Base-by-base conservation (phyloP, 2,329 filamentous ascomycete species). In the Fusarium oligoseptatum region DNA sequence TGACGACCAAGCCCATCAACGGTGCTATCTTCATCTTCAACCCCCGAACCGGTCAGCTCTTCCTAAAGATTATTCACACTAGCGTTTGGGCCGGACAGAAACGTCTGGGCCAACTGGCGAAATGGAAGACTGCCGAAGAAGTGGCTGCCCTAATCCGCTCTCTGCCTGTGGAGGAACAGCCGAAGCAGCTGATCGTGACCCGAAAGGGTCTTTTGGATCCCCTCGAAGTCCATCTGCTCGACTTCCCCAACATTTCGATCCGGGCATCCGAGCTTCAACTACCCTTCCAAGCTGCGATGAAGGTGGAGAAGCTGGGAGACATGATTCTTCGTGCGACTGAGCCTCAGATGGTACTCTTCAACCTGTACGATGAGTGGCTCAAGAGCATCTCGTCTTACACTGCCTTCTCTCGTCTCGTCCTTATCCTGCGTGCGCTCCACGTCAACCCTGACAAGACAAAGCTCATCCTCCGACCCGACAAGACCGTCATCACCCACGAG, bases 11-110 rank as follows among this genome's bases (percentile, higher is more conserved):
- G 85, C 97, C 97, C 4, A 99, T 99, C 88, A 99, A 99, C 83
- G 97, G 97, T 82, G 97, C 97, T 55, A 98, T 99, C 82, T 99
- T 99, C 88, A 99, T 99, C 81, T 98, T 99, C 90, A 99, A 99
- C 82, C 97, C 97, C n/a, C 92, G 96, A 68, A 99, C 97, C 62
- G 97, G 97, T 60, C 97, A 99, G 81, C 86, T 99, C 43, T 99
- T 99, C 91, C 85, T 99, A 81, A 99, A 99, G 89, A 98, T 99
- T 78, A 99, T 99, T 76, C 97, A 99, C 85, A 99, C 97, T 1
- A 98, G 95, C 81, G 97, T 99, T 32, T 99, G 97, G 97, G 97
- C 97, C 61, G 97, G 97, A 64, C 97, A 99, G 85, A 99, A 99
- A 85, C 97, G 97, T 94, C 91, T 99, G 36, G 97, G 97, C 76